Evolutionary conservation across 1,284 basidiomycete species (phyloP).

Genomic region (Pseudozyma thailandica): DNA sequence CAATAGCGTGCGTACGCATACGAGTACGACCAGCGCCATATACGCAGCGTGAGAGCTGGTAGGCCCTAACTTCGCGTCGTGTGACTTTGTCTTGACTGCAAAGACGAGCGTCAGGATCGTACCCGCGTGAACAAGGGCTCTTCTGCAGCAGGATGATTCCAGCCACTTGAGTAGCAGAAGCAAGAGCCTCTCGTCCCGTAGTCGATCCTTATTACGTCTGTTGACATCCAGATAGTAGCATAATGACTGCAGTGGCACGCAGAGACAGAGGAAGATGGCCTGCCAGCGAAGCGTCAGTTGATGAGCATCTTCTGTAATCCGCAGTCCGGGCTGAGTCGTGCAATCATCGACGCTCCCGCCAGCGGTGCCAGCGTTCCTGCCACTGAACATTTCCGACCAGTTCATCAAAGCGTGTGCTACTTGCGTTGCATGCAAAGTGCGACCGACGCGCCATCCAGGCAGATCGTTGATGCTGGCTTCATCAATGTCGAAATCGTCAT

Average conservation of each 20-base stretch:
- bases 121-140: conserved; percentile 37
- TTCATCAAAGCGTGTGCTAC: conserved; percentile 46
- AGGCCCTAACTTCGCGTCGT: conserved; percentile 13
- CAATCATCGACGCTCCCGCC: not conserved
- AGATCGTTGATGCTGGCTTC: conserved; percentile 16
- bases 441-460: conserved; percentile 36
- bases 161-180: conserved; percentile 28
- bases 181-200: conserved; percentile 12
- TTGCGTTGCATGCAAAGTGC: conserved; percentile 23
- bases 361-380: conserved; percentile 15
- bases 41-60: conserved; percentile 31
- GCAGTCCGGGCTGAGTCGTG: conserved; percentile 14
- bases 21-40: conserved; percentile 23
- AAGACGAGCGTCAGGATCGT: conserved; percentile 35
- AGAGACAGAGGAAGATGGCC: conserved; percentile 32
- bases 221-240: conserved; percentile 30
- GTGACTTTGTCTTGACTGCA: not conserved
- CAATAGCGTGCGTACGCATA: conserved; percentile 13
- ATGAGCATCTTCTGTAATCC: conserved; percentile 28
- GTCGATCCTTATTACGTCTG: not conserved
- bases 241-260: conserved; percentile 27
- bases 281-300: conserved; percentile 38
- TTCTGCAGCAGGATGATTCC: conserved; percentile 21
- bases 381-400: conserved; percentile 45
- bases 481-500: conserved; percentile 16